Evolutionary conservation across 768 basidiomycete species (phyloP), one percentile per base, ranked within the genome.

Genomic region (Dioszegia hungarica): DNA sequence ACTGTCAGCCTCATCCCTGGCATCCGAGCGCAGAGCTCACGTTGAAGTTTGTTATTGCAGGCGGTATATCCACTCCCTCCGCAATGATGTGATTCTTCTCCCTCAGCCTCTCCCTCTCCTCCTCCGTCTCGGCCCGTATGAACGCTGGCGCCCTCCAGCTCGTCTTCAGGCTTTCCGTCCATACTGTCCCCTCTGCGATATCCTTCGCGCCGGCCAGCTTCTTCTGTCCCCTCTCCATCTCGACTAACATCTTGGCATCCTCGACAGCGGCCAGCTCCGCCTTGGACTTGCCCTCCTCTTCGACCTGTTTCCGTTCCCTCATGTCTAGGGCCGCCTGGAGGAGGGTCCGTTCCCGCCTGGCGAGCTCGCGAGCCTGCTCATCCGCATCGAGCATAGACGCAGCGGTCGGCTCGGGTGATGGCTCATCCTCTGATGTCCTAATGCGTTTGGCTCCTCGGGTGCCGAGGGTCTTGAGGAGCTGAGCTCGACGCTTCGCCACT

Each of bases 321-420:
- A 98, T 93, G 71, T 98, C 94, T 77, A 97, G 91, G 1, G 95
- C 95, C 74, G 95, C 92, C 68, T 91, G 75, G 47, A 99, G 78
- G 45, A 99, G 77, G 0, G 92, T 95, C 65, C 90, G 79, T 78
- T 93, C 90, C 74, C 85, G 87, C 59, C 93, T 78, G 19, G 84
- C 82, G 67, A 82, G 85, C 73, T 94, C 90, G 63, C 82, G 82
- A 31, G 80, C 79, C 51, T 79, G 75, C 71, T 93, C 89, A 67
- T 90, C 88, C 65, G 91, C 90, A 46, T 84, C 82, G 3, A 51
- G 24, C 3, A 51, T 22, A 38, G 28, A n/a, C 2, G 34, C 24
- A 28, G 19, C 33, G 9, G 47, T 27, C 12, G 36, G 49, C 25
- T 24, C 20, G 5, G 49, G 20, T 1, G 49, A 15, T 15, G 49